Base-by-base conservation (phyloP, 352 stramenopile species). In the Pythium insidiosum region DNA sequence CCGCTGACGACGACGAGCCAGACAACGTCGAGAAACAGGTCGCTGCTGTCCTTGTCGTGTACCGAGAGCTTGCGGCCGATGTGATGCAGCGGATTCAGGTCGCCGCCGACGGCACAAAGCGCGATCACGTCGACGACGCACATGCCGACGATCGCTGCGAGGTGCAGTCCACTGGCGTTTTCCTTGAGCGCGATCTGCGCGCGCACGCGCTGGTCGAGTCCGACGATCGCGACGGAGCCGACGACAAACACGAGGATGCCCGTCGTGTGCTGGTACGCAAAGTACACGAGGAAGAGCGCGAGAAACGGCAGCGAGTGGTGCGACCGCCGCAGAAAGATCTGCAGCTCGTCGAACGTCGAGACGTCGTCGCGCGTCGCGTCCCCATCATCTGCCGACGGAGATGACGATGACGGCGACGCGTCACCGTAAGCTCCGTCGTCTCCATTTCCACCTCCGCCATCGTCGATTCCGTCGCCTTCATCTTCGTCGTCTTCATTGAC, bases 1-100 rank as follows among this genome's bases (percentile, higher is more conserved):
- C 78, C 78, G 28, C 88, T 88, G n/a, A 88, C 72, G 16, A 88
- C 52, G 12, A 91, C 65, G 0, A 74, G 72, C 69, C 71, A 88
- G 16, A 91, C 43, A 11, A 91, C 72, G 15, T 85, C 66, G 58
- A 74, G 76, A 22, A 91, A 34, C 37, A 69, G 6, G 59, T 53
- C 6, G 45, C 67, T 38, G 24, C 59, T 56, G 7, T 68, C 62
- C 7, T 22, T 33, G 5, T 47, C 30, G 4, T 16, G n/a, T 18
- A 34, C 18, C 2, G 15, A 30, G 21, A 87, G 22, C 21, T 62
- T 66, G 21, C 58, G 52, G 4, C 58, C 47, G 24, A 90, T 75
- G 30, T 84, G 73, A 16, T 46, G 50, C 2, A 80, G 34, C 11
- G 75, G 74, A 35, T 85, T 90, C 25, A 58, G 48, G 19, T 87